Conservation (phyloP, 1,139 yeast genomes). For the Meyerozyma sp. region DNA sequence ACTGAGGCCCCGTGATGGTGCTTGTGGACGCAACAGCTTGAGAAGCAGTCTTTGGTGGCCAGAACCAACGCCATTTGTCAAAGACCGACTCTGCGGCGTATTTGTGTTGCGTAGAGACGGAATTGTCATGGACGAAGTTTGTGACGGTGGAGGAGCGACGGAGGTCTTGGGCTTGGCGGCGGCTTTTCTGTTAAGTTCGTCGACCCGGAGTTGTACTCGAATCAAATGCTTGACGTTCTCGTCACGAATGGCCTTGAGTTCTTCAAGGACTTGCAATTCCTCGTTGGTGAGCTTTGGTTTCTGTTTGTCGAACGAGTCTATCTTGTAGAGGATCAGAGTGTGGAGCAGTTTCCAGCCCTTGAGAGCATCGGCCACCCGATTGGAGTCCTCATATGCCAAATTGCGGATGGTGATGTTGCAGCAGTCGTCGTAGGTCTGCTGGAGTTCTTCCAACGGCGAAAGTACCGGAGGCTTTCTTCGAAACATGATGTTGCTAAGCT, state of each 20-base stretch:
- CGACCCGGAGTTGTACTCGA: constrained; percentile 38
- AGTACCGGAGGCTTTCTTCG: constrained; percentile 55
- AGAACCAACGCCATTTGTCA: constrained; percentile 5
- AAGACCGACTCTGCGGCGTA: constrained; percentile 9
- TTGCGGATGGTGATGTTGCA: constrained; percentile 55
- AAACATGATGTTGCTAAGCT: constrained; percentile 24
- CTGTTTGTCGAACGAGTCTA: constrained; percentile 49
- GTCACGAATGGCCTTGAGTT: constrained; percentile 45
- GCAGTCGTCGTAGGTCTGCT: constrained; percentile 56
- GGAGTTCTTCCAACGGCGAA: constrained; percentile 49
- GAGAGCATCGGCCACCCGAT: constrained; percentile 49
- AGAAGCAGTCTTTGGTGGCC: background rate
- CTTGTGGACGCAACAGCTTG: constrained; percentile 3
- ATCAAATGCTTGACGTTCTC: constrained; percentile 45
- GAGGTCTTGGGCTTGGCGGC: constrained; percentile 1
- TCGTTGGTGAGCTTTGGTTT: constrained; percentile 31
- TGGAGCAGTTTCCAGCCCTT: constrained; percentile 71
- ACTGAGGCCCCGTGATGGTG: constrained; percentile 11
- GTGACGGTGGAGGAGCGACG: background rate
- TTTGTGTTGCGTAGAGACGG: constrained; percentile 24
- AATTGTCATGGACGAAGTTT: constrained; percentile 9
- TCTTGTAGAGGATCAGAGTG: constrained; percentile 50
- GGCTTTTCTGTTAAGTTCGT: constrained; percentile 25
- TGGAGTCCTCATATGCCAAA: constrained; percentile 52
- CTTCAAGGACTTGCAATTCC: constrained; percentile 38